These are phyloP conservation scores for Auricularia cornea DNA, from an alignment of 768 basidiomycete genomes.

Conservation along the genomic window DNA sequence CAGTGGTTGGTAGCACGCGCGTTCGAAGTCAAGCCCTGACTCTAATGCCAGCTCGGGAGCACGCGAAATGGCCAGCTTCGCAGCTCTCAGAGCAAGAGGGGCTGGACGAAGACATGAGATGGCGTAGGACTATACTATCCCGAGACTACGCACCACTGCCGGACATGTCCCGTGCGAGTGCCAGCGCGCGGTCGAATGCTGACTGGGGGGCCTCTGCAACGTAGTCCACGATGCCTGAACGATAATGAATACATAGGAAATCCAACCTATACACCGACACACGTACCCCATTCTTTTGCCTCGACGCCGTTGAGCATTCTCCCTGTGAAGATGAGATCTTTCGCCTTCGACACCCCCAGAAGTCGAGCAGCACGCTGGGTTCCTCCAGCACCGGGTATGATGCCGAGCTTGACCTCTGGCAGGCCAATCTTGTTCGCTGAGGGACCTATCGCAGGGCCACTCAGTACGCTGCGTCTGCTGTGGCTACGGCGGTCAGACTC, in stretches of 20 bases:
- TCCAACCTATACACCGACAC: slow-evolving; percentile 2
- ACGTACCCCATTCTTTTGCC: slow-evolving; percentile 62
- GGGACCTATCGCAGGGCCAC: slow-evolving; percentile 35
- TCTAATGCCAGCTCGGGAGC: slow-evolving; percentile 74
- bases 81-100: slow-evolving; percentile 78
- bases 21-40: slow-evolving; percentile 87
- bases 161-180: slow-evolving; percentile 58
- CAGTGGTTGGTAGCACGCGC: slow-evolving; percentile 74
- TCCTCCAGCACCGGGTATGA: slow-evolving; percentile 87
- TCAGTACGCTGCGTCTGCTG: background rate
- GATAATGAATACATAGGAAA: background rate
- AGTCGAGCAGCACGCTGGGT: slow-evolving; percentile 77
- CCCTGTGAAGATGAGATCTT: slow-evolving; percentile 81
- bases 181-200: slow-evolving; percentile 62
- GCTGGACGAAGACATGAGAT: slow-evolving; percentile 35
- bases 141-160: slow-evolving; percentile 47
- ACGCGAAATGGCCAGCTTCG: slow-evolving; percentile 76
- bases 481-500: slow-evolving; percentile 15
- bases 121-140: background rate
- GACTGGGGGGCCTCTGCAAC: slow-evolving; percentile 50
- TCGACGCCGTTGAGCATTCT: slow-evolving; percentile 56
- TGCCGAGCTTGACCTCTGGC: slow-evolving; percentile 69
- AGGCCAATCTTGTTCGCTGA: slow-evolving; percentile 79
- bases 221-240: slow-evolving; percentile 74
- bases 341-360: slow-evolving; percentile 71